Evolutionary conservation across 23 red algal genomes (phyloP).

Genomic region (Pyropia haitanensis): DNA sequence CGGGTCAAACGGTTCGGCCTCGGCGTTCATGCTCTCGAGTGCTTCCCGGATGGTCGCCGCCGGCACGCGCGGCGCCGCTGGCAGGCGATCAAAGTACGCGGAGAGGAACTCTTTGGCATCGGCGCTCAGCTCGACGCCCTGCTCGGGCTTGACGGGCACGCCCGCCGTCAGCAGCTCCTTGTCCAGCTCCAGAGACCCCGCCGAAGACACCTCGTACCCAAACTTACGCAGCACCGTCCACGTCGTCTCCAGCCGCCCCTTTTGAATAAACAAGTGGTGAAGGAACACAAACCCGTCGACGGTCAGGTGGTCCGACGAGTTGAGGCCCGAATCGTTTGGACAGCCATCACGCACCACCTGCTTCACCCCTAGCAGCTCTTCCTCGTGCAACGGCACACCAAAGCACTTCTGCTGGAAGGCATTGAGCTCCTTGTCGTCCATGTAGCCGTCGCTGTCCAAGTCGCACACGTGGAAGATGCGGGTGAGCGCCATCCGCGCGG

Average conservation of each 20-base stretch:
- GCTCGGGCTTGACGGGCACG: constrained; percentile 25
- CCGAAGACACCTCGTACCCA: constrained; percentile 82
- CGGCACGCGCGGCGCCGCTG: background rate
- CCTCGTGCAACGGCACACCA: constrained; percentile 58
- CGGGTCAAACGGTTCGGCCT: background rate
- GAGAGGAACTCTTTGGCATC: constrained; percentile 42
- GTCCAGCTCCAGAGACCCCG: constrained; percentile 23
- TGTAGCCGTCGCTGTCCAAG: constrained; percentile 72
- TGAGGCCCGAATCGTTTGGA: constrained; percentile 35
- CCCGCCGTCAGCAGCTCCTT: constrained; percentile 2
- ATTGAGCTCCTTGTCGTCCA: constrained; percentile 97
- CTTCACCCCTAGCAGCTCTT: constrained; percentile 95
- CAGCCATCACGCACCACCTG: constrained; percentile 79
- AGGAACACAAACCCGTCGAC: constrained; percentile 81
- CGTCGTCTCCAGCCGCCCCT: constrained; percentile 93
- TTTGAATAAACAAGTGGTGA: constrained; percentile 87
- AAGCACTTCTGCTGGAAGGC: constrained; percentile 96
- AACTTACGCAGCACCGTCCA: constrained; percentile 97
- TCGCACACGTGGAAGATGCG: constrained; percentile 95
- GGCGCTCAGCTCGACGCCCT: constrained; percentile 69
- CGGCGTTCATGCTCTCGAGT: background rate
- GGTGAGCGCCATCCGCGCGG: constrained; percentile 55
- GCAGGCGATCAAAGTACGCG: constrained; percentile 29
- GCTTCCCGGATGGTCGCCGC: background rate
- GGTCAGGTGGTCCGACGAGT: constrained; percentile 51